phyloP scores from a whole-genome alignment of 352 stramenopile genomes.

The Globisporangium recalcitrans region DNA sequence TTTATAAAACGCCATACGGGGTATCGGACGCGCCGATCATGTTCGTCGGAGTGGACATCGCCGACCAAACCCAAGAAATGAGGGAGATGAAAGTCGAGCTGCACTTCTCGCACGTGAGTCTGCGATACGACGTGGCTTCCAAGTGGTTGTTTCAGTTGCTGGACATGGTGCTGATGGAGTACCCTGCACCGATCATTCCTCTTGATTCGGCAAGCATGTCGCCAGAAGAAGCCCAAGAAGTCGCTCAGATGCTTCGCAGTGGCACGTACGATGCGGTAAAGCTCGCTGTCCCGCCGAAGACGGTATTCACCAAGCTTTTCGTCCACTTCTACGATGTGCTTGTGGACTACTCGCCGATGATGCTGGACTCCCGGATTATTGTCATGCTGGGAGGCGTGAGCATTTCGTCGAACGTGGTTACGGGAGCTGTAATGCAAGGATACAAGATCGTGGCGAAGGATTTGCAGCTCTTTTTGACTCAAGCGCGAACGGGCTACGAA shows the following conservation, averaged over 20 bases:
- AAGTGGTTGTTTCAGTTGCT: constrained; percentile 79
- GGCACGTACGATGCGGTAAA: constrained; percentile 49
- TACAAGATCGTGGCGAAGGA: constrained; percentile 81
- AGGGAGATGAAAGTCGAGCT: constrained; percentile 84
- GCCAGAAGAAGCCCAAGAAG: constrained; percentile 39
- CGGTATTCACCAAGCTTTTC: constrained; percentile 86
- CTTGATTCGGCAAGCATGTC: constrained; percentile 70
- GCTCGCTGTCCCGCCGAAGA: constrained; percentile 66
- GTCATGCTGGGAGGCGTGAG: constrained; percentile 67
- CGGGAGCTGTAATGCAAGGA: constrained; percentile 77
- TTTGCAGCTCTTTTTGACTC: constrained; percentile 66
- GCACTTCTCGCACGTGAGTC: constrained; percentile 79
- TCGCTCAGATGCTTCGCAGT: constrained; percentile 30
- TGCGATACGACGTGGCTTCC: constrained; percentile 76
- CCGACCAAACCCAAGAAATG: constrained; percentile 84
- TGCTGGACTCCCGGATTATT: constrained; percentile 61
- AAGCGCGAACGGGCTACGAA: constrained; percentile 52
- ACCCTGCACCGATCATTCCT: constrained; percentile 77
- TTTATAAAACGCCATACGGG: constrained; percentile 81
- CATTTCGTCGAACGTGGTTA: constrained; percentile 84
- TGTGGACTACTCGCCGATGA: constrained; percentile 70
- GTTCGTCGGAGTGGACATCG: constrained; percentile 76
- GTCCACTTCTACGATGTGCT: constrained; percentile 82
- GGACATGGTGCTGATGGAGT: constrained; percentile 75
- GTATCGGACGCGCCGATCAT: constrained; percentile 67